Percentiles rank a stretch among this genome's conserved stretches.
These are phyloP conservation scores for Wickerhamomyces bisporus DNA, from an alignment of 805 yeast genomes.

Conservation along the genomic window DNA sequence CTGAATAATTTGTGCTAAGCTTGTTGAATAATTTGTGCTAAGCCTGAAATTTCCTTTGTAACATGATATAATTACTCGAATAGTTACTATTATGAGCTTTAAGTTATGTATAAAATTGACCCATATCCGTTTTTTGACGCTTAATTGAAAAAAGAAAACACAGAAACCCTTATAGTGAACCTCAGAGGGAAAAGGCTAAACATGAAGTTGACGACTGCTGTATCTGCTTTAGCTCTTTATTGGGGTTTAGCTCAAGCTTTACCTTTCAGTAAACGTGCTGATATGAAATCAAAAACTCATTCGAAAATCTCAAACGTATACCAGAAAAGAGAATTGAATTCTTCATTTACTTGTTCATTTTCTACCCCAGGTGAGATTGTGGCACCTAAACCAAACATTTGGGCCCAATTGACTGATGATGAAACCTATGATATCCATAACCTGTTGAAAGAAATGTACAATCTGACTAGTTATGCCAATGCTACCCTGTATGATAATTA, in stretches of 20 bases:
- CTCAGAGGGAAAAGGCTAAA: no score
- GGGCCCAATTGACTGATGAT: slow-evolving; percentile 19
- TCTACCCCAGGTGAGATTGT: slow-evolving; percentile 12
- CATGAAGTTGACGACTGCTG: no score
- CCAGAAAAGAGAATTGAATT: slow-evolving; percentile 1
- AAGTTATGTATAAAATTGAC: no score
- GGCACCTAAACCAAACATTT: slow-evolving; percentile 18
- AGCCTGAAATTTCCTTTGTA: no score
- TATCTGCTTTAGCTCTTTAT: background rate
- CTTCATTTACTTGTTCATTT: slow-evolving; percentile 2
- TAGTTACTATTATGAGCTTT: no score
- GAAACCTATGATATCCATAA: slow-evolving; percentile 15
- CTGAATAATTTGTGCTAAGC: no score
- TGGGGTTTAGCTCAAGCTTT: background rate
- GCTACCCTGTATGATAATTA: slow-evolving; percentile 21
- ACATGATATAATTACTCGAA: no score
- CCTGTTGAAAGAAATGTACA: slow-evolving; percentile 11
- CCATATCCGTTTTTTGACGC: no score
- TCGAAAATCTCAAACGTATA: background rate
- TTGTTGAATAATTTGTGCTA: no score
- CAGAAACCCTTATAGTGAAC: no score
- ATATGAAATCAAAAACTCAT: background rate
- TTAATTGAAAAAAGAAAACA: no score
- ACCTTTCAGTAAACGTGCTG: background rate
- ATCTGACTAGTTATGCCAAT: slow-evolving; percentile 15